Percentiles rank a stretch among this genome's conserved stretches.
Conservation (phyloP, 495 filamentous ascomycete genomes). For the Aspergillus olivimuriae region DNA sequence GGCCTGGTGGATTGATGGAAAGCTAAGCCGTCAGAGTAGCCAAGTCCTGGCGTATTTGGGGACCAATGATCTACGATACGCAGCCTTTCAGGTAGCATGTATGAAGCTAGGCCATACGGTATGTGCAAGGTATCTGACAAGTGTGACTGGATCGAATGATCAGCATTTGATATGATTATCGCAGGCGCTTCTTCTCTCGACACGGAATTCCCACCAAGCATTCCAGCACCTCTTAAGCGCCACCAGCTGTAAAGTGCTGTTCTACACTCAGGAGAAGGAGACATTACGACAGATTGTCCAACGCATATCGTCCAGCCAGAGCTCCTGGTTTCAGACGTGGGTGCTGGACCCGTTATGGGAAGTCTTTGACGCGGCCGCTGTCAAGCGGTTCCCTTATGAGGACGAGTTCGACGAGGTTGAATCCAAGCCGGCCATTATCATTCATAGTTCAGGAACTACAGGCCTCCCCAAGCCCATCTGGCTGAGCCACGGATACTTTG, state of each 20-base stretch:
- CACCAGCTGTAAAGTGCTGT: neutral
- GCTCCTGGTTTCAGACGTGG: neutral
- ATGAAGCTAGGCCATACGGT: neutral
- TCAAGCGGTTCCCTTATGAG: neutral
- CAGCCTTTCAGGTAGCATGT: neutral
- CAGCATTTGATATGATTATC: neutral
- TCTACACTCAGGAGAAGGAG: neutral
- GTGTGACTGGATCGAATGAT: neutral
- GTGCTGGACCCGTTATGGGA: neutral
- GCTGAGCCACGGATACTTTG: neutral
- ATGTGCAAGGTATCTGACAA: neutral
- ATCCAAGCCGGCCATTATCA: neutral
- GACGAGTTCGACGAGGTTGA: neutral
- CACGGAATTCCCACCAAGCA: constrained; percentile 1
- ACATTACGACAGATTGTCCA: no score
- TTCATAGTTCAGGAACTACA: constrained; percentile 1
- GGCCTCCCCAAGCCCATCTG: neutral
- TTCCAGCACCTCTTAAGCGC: neutral
- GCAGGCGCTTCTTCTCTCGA: neutral
- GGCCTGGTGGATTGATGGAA: constrained; percentile 1
- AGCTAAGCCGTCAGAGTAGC: neutral
- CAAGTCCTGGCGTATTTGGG: constrained; percentile 1
- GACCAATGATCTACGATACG: neutral
- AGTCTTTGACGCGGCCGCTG: neutral
- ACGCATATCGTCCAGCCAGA: no score